Conservation (phyloP, 2,329 filamentous ascomycete genomes). For the Calonectria crousiana region DNA sequence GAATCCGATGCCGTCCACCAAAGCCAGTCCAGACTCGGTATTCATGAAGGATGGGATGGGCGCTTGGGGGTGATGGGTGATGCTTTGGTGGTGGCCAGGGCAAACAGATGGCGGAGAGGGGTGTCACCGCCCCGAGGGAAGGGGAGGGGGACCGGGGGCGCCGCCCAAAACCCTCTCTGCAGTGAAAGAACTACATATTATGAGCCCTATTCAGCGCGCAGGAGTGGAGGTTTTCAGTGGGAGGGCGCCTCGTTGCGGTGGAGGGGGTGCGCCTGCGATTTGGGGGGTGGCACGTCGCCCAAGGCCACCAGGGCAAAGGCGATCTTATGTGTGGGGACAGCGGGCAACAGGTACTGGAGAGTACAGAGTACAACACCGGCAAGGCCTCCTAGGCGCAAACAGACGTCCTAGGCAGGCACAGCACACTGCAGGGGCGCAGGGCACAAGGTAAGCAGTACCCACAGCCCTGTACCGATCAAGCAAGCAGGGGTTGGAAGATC, state of each 20-base stretch:
- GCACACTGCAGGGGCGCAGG: slow-evolving; percentile 20
- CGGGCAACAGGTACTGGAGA: slow-evolving; percentile 6
- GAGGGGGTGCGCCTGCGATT: slow-evolving; percentile 9
- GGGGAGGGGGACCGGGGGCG: slow-evolving; percentile 3
- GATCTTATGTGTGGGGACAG: slow-evolving; percentile 16
- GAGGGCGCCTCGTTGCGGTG: slow-evolving; percentile 15
- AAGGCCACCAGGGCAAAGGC: background rate
- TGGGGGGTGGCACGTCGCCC: background rate
- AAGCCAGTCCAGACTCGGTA: slow-evolving; percentile 37
- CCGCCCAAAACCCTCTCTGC: slow-evolving; percentile 16
- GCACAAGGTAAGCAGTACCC: slow-evolving; percentile 20
- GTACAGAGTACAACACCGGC: slow-evolving; percentile 12
- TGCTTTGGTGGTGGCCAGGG: slow-evolving; percentile 17
- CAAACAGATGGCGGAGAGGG: slow-evolving; percentile 35
- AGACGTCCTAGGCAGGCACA: slow-evolving; percentile 4
- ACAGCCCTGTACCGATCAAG: slow-evolving; percentile 21
- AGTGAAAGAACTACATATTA: slow-evolving; percentile 10
- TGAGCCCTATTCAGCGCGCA: slow-evolving; percentile 17
- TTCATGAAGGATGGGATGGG: slow-evolving; percentile 31
- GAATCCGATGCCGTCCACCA: slow-evolving; percentile 27
- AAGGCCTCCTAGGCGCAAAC: slow-evolving; percentile 18
- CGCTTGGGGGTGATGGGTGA: slow-evolving; percentile 25
- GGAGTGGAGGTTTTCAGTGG: slow-evolving; percentile 12
- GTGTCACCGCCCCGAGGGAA: slow-evolving; percentile 29
- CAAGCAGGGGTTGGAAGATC: slow-evolving; percentile 5